Evolutionary conservation across 2,329 filamentous ascomycete species (phyloP).

Genomic region (Colletotrichum zoysiae): DNA sequence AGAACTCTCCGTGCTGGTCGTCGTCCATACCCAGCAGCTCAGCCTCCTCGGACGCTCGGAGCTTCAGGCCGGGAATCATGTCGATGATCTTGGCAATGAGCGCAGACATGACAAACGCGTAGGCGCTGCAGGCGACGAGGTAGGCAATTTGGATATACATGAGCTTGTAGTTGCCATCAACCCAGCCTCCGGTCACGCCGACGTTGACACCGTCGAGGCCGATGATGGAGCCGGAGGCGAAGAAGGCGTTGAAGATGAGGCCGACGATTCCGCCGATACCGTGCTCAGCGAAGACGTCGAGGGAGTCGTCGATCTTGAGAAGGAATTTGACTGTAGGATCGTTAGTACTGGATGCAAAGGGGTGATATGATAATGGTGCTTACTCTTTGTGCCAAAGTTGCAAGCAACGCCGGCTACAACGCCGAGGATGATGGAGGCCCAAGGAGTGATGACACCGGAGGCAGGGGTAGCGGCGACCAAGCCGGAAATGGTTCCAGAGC

Average conservation of each 20-base stretch:
- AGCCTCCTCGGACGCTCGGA: constrained; percentile 84
- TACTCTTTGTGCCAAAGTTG: constrained; percentile 76
- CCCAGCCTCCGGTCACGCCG: constrained; percentile 75
- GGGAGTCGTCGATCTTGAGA: constrained; percentile 75
- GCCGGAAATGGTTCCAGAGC: constrained; percentile 77
- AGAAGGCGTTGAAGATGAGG: constrained; percentile 79
- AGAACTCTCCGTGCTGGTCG: constrained; percentile 90
- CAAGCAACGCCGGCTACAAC: constrained; percentile 74
- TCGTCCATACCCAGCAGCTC: constrained; percentile 91
- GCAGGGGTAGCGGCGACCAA: constrained; percentile 78
- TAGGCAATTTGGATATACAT: constrained; percentile 86
- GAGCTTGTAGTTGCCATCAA: constrained; percentile 80
- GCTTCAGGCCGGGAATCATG: constrained; percentile 80
- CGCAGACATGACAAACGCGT: constrained; percentile 80
- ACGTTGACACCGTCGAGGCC: constrained; percentile 83
- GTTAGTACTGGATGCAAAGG: neutral
- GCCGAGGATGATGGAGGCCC: constrained; percentile 76
- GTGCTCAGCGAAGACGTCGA: constrained; percentile 81
- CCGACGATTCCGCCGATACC: constrained; percentile 77
- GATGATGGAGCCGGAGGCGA: constrained; percentile 77
- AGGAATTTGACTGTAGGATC: constrained; percentile 66
- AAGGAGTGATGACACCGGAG: constrained; percentile 76
- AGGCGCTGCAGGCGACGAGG: constrained; percentile 74
- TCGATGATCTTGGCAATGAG: constrained; percentile 82
- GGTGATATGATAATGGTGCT: constrained; percentile 26